Evolutionary conservation across 2,329 filamentous ascomycete genomes (phyloP), one percentile per base, ranked within the genome.

Genomic region (Acephala macrosclerotiorum): DNA sequence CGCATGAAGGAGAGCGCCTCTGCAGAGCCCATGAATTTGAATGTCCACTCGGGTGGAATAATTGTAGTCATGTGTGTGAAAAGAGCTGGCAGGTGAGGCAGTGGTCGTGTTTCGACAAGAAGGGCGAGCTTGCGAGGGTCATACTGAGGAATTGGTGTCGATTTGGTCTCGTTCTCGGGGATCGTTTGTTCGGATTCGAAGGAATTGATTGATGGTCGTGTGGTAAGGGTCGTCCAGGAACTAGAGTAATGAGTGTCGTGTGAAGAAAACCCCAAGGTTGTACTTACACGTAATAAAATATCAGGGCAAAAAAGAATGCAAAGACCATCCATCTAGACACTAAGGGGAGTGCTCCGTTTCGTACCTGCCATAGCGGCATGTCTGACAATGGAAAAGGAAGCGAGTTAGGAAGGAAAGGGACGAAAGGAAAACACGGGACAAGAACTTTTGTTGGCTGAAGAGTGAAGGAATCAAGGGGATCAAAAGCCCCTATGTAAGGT

Each of bases 61-160:
- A 86, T 81, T 1, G 80, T 78, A 62, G 84, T 85, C 76, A 87
- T 85, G 75, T 87, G 85, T 25, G 85, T 77, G 75, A 85, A 78
- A 45, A 85, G 77, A 0, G 85, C 84, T 2, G 83, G 84, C 26
- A 87, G 79, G 65, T 82, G 76, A 3, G 83, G 78, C 29, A 80
- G 77, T 1, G 83, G 77, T 7, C 85, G 81, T 72, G 82, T 82
- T 75, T 87, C 85, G 67, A 87, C 81, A 29, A 87, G 78, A 22
- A 87, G 80, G n/a, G 84, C 85, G 55, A 87, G 78, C 71, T 87
- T 86, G 68, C 79, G 81, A 58, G 79, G 77, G 72, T 86, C 84
- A 76, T 69, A 74, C 45, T 61, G 68, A 18, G 68, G 64, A 3
- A 61, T 53, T 16, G 63, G 38, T 12, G 61, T 33, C 49, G 64